Conservation (phyloP, 352 stramenopile species). For the Plasmopara halstedii region DNA sequence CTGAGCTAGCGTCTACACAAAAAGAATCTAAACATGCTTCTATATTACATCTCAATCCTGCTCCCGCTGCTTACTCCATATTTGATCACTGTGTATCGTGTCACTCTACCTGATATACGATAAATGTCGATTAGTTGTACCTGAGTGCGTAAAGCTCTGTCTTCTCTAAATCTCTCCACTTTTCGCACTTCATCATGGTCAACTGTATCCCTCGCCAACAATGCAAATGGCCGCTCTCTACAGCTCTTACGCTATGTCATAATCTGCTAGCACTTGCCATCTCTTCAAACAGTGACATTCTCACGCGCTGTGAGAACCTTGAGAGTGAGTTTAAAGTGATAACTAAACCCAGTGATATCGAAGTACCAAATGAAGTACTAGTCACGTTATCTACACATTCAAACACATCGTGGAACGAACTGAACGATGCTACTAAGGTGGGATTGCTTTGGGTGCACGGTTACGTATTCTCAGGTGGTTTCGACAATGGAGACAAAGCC, state of each 20-base stretch:
- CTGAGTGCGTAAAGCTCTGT: not conserved
- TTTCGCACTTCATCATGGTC: slow-evolving; percentile 2
- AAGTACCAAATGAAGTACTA: slow-evolving; percentile 16
- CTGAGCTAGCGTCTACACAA: too few species aligned
- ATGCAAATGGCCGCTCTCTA: slow-evolving; percentile 14
- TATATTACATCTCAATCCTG: too few species aligned
- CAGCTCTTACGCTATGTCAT: slow-evolving; percentile 9
- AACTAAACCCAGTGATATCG: not conserved
- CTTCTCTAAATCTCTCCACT: not conserved
- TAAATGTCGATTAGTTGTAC: not conserved
- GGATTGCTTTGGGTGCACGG: slow-evolving; percentile 40
- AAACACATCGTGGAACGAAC: slow-evolving; percentile 16
- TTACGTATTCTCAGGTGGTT: slow-evolving; percentile 31
- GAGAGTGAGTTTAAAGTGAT: slow-evolving; percentile 8
- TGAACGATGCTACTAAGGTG: slow-evolving; percentile 35
- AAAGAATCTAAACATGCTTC: too few species aligned
- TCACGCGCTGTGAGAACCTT: slow-evolving; percentile 19
- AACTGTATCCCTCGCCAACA: not conserved
- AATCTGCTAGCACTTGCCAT: not conserved
- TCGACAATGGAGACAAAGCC: slow-evolving; percentile 11
- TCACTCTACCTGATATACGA: not conserved
- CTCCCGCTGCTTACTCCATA: not conserved
- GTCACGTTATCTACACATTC: slow-evolving; percentile 12
- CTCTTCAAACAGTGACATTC: slow-evolving; percentile 12
- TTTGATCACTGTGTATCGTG: not conserved